phyloP scores from a whole-genome alignment of 2,329 filamentous ascomycete species.

The Aspergillus floridensis region DNA sequence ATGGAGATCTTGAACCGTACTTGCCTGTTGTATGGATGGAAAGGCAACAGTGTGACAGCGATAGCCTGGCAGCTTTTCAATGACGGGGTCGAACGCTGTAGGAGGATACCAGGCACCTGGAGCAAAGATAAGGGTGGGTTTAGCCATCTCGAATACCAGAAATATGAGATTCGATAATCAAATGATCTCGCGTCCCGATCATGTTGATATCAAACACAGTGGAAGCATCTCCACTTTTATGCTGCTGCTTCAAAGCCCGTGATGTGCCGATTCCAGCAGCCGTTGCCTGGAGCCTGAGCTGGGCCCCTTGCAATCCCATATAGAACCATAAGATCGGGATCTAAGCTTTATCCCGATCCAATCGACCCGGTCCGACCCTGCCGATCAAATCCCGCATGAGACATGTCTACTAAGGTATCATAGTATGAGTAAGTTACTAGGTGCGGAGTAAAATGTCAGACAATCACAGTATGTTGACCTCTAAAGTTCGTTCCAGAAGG shows the following conservation, averaged over 20 bases:
- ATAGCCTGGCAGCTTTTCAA: conserved; percentile 23
- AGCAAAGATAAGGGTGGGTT: conserved; percentile 30
- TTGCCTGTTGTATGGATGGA: conserved; percentile 29
- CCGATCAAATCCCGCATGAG: background rate
- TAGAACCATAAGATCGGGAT: too few relatives aligned
- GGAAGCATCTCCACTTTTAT: too few relatives aligned
- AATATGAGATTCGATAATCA: too few relatives aligned
- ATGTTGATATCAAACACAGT: too few relatives aligned
- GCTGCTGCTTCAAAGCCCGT: too few relatives aligned
- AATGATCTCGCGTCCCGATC: too few relatives aligned
- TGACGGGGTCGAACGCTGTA: conserved; percentile 28
- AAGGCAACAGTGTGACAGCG: conserved; percentile 25
- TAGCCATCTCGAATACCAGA: background rate
- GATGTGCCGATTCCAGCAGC: too few relatives aligned
- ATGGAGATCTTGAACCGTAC: conserved; percentile 19
- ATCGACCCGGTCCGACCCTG: background rate
- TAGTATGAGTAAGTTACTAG: too few relatives aligned
- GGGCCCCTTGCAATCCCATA: too few relatives aligned
- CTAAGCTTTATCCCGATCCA: too few relatives aligned
- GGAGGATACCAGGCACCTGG: conserved; percentile 35
- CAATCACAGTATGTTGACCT: background rate
- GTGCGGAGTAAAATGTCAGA: background rate
- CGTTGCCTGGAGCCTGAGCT: too few relatives aligned
- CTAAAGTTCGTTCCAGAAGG: too few relatives aligned
- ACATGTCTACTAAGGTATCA: background rate